Conservation (phyloP, 108 stramenopile species). For the Skeletonema potamos region DNA sequence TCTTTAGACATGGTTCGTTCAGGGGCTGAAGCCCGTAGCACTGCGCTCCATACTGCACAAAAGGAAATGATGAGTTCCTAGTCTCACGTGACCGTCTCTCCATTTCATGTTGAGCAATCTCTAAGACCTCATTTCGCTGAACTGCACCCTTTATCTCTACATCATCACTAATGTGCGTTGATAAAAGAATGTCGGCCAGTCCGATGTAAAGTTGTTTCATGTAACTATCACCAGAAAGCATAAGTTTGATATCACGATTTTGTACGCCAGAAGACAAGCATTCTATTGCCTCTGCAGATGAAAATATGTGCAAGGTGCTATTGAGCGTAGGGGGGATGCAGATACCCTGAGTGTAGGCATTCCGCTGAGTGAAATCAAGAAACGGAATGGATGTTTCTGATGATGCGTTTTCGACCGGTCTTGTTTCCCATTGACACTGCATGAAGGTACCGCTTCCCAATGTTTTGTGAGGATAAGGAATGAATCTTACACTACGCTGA, state of each 20-base stretch:
- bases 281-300: not conserved
- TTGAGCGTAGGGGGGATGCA: not conserved
- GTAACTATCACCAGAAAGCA: not conserved
- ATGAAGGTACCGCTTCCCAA: not conserved
- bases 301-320: not conserved
- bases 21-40: not conserved
- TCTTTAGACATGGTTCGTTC: not conserved
- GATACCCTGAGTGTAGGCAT: not conserved
- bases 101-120: not conserved
- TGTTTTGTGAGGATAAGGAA: slow-evolving; percentile 1
- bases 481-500: not conserved
- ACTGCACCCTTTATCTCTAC: not conserved
- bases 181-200: not conserved
- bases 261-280: not conserved
- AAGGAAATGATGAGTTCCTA: not conserved
- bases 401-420: not conserved
- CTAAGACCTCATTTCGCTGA: not conserved
- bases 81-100: not conserved
- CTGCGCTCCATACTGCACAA: not conserved
- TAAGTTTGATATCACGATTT: not conserved
- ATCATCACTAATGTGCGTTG: not conserved
- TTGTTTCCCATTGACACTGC: not conserved
- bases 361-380: not conserved
- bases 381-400: not conserved
- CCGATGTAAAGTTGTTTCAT: not conserved